phyloP scores from a whole-genome alignment of 306 rosid species.

The Luffa aegyptiaca region DNA sequence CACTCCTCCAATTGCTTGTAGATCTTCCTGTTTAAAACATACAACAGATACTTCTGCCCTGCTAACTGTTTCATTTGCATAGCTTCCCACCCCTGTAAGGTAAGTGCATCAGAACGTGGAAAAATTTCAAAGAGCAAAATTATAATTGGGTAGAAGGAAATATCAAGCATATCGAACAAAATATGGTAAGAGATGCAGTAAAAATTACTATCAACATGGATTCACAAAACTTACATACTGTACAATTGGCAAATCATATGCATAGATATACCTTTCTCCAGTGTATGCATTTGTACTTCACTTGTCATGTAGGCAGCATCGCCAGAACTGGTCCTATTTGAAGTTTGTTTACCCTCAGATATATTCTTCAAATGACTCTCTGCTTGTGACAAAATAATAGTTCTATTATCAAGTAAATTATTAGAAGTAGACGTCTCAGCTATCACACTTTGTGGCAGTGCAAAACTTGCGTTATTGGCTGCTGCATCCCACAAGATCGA shows the following conservation, averaged over 20 bases:
- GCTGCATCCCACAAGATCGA: conserved; percentile 33
- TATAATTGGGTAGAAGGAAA: neutral
- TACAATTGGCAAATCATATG: neutral
- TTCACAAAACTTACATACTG: neutral
- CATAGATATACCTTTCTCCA: neutral
- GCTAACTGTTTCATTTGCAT: conserved; percentile 18
- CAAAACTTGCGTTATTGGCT: conserved; percentile 46
- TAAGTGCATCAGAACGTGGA: conserved; percentile 9
- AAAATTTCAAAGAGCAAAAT: neutral
- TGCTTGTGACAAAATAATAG: conserved; percentile 18
- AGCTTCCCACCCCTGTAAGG: conserved; percentile 32
- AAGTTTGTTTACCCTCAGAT: conserved; percentile 19
- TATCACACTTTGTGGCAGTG: conserved; percentile 24
- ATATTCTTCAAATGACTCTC: conserved; percentile 18
- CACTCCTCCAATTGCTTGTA: conserved; percentile 14
- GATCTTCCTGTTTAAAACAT: conserved; percentile 18
- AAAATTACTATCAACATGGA: neutral
- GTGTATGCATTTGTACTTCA: neutral
- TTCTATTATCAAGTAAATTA: conserved; percentile 24
- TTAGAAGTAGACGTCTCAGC: conserved; percentile 22
- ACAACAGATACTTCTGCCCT: conserved; percentile 13
- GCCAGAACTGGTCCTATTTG: conserved; percentile 11
- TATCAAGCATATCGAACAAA: neutral
- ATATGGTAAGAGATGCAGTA: neutral
- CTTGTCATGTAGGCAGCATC: conserved; percentile 21